Base-by-base conservation (phyloP, 1,139 yeast species). In the Pichia sp. region DNA sequence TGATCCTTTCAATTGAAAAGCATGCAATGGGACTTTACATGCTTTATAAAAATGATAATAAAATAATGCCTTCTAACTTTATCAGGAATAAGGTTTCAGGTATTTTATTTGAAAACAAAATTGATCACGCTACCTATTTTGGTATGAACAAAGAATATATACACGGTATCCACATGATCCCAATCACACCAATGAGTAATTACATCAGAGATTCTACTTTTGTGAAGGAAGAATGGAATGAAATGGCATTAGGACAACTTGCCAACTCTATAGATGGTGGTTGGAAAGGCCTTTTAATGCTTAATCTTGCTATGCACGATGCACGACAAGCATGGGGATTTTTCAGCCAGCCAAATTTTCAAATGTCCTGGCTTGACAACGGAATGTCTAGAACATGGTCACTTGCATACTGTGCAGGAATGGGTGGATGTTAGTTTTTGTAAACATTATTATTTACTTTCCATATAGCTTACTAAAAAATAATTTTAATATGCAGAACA, bases 301-400 rank as follows among this genome's bases (percentile, higher is more conserved):
- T 87, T 44, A 86, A 89, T 62, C 75, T 76, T 50, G 96, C 96
- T 0, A 64, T 89, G 33, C 72, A 65, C 51, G 87, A 89, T 58
- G 85, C 97, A 1, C 48, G 57, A 36, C 45, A 72, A 0, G 72
- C 96, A 0, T 88, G 80, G 64, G 56, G 67, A 2, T 89, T 81
- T 64, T 91, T 91, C 63, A 64, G 80, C 6, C 62, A 72, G 18
- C 53, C 66, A 9, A 53, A 57, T 37, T 86, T 80, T 64, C 57
- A 65, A 34, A 55, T 62, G 35, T 59, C 61, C 16, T 78, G 74
- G 65, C 72, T 91, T 47, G 97, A 91, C 57, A 78, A 78, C 44
- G 98, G 98, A 3, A 94, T 87, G 68, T 81, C 95, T 50, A 66
- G 80, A 54, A 84, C 96, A 0, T 89, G 97, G 96, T 76, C 88